Conservation (phyloP, 2,329 filamentous ascomycete species). For the Cordyceps javanica region DNA sequence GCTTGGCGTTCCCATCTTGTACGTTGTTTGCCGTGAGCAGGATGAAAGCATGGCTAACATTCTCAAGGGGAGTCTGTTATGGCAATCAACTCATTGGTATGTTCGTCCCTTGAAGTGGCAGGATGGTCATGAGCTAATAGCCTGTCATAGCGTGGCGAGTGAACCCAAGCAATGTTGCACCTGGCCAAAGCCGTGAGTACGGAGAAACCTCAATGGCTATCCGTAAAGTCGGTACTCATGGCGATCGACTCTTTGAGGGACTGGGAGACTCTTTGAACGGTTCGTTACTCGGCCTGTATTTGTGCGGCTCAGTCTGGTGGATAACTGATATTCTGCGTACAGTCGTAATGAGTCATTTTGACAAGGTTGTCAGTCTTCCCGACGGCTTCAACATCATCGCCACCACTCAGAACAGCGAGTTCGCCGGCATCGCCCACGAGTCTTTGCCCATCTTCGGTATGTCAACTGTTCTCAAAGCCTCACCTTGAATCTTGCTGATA, state of each 20-base stretch:
- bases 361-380: constrained; percentile 74
- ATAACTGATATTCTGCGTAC: neutral
- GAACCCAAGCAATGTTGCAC: neutral
- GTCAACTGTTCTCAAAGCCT: too few species aligned
- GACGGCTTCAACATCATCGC: constrained; percentile 68
- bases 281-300: too few species aligned
- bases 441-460: constrained; percentile 56
- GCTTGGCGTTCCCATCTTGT: neutral
- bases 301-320: too few species aligned
- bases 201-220: neutral
- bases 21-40: too few species aligned
- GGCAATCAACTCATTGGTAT: neutral
- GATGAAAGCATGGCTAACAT: too few species aligned
- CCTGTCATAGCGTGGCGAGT: neutral
- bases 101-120: too few species aligned
- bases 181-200: neutral
- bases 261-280: neutral
- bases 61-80: neutral
- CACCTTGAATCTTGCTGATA: too few species aligned
- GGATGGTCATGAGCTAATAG: too few species aligned
- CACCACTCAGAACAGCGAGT: constrained; percentile 68
- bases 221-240: constrained; percentile 50
- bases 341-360: constrained; percentile 26
- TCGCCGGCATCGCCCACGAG: constrained; percentile 71
- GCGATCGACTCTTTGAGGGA: constrained; percentile 64